A percentile compares a stretch with the other conserved stretches of the same genome.
Evolutionary conservation across 176 grass and related monocot species (phyloP).

Genomic region (Luzula sylvatica): DNA sequence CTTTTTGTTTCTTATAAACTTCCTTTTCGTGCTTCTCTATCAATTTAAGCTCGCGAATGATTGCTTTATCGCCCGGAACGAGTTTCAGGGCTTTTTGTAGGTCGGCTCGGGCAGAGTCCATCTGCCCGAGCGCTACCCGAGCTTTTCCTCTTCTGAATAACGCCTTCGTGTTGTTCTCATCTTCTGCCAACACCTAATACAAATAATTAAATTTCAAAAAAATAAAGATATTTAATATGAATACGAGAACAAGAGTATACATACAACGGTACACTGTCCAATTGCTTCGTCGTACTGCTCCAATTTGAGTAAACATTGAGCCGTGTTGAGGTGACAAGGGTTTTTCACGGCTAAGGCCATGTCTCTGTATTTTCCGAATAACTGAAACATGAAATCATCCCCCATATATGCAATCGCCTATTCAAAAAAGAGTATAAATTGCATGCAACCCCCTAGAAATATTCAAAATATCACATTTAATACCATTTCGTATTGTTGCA

Average conservation of each 20-base stretch:
- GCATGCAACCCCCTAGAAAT: too few species aligned
- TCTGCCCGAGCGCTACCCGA: constrained; percentile 75
- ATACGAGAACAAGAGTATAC: constrained; percentile 7
- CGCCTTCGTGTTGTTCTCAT: constrained; percentile 79
- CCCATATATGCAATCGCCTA: constrained; percentile 98
- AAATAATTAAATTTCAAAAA: too few species aligned
- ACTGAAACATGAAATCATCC: constrained; percentile 98
- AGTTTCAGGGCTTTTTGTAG: constrained; percentile 69
- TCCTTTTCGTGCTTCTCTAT: constrained; percentile 61
- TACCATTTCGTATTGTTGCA: constrained; percentile 98
- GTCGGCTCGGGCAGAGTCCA: constrained; percentile 62
- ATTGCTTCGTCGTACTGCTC: constrained; percentile 71
- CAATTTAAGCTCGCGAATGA: constrained; percentile 44
- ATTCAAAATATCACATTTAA: background rate
- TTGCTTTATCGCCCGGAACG: constrained; percentile 54
- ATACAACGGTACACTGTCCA: constrained; percentile 67
- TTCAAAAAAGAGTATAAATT: constrained; percentile 12
- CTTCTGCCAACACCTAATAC: constrained; percentile 70
- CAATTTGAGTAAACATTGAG: constrained; percentile 77
- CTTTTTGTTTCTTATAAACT: constrained; percentile 78
- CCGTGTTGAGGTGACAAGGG: constrained; percentile 91
- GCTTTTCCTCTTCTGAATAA: constrained; percentile 88
- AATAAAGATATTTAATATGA: background rate
- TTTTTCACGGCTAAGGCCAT: constrained; percentile 97
- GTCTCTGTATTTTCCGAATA: constrained; percentile 96